Conservation (phyloP, 2,329 filamentous ascomycete species). For the Diaporthe ilicicola region DNA sequence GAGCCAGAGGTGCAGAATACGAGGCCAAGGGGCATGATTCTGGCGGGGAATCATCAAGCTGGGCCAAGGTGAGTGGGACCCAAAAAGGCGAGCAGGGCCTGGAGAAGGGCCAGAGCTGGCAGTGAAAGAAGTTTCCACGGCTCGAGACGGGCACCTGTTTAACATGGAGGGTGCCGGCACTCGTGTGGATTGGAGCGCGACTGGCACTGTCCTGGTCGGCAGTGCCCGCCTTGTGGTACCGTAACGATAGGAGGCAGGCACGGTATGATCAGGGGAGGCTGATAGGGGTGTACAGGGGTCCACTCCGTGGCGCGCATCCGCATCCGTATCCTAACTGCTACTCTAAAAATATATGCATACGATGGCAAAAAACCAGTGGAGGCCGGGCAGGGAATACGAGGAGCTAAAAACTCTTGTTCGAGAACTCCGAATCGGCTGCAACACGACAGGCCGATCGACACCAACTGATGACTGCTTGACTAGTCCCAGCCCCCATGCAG, state of each 20-base stretch:
- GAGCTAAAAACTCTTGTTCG: slow-evolving; percentile 18
- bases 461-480: slow-evolving; percentile 15
- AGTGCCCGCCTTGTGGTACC: background rate
- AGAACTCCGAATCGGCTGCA: slow-evolving; percentile 16
- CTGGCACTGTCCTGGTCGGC: background rate
- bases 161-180: background rate
- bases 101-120: slow-evolving; percentile 1
- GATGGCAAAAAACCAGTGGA: slow-evolving; percentile 30
- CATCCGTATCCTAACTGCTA: slow-evolving; percentile 17
- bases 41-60: slow-evolving; percentile 16
- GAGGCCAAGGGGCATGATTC: slow-evolving; percentile 22
- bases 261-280: slow-evolving; percentile 16
- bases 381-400: slow-evolving; percentile 32
- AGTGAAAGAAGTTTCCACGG: background rate
- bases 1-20: slow-evolving; percentile 28
- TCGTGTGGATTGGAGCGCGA: background rate
- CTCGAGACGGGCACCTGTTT: background rate
- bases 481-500: background rate
- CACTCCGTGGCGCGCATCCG: slow-evolving; percentile 4
- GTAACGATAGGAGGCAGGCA: background rate
- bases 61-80: background rate
- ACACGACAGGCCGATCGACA: slow-evolving; percentile 26
- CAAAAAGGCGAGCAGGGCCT: slow-evolving; percentile 4
- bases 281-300: slow-evolving; percentile 4
- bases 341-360: slow-evolving; percentile 32